Base-by-base conservation (phyloP, 306 rosid species). In the Prunus dulcis region DNA sequence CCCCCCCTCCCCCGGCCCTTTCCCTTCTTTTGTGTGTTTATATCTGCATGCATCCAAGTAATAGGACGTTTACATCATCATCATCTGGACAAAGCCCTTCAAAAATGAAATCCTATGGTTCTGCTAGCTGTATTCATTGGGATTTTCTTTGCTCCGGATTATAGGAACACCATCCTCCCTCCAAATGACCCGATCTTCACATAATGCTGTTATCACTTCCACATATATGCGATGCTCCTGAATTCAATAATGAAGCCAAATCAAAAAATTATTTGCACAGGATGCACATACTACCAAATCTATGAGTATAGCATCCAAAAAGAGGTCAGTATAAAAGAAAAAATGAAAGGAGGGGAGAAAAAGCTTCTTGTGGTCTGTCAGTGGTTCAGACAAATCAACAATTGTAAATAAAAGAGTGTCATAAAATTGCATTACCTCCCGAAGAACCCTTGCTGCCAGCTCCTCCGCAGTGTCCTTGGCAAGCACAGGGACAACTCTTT, bases 81-180 rank as follows among this genome's bases (percentile, higher is more conserved):
- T 25, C 3, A 27, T 27, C 41, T 14, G 66, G 5, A 28, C 3
- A 62, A 14, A 14, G 41, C 11, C 19, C 10, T 58, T 15, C 19
- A 28, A 27, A 62, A 27, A 25, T 62, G 66, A 62, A 62, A 62
- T 2, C 66, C 2, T 62, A 4, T 8, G 20, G 41, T 56, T 60
- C 41, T 67, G 73, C 80, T 81, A 89, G 63, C 15, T 41, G 34
- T 79, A 87, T 32, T 91, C 81, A 12, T 81, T 65, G 4, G 95
- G 96, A 63, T 94, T 90, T 73, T 87, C 96, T 82, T 82, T 90
- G 87, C 93, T 80, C 60, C 55, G 90, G 81, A 94, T 87, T 74
- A 94, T 89, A 74, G 98, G 98, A 80, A 94, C 97, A 15, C 96
- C 96, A 52, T 94, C 98, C 69, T 85, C 80, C 84, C 97, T 85